phyloP scores from a whole-genome alignment of 495 filamentous ascomycete species.

The Aspergillus egyptiacus region DNA sequence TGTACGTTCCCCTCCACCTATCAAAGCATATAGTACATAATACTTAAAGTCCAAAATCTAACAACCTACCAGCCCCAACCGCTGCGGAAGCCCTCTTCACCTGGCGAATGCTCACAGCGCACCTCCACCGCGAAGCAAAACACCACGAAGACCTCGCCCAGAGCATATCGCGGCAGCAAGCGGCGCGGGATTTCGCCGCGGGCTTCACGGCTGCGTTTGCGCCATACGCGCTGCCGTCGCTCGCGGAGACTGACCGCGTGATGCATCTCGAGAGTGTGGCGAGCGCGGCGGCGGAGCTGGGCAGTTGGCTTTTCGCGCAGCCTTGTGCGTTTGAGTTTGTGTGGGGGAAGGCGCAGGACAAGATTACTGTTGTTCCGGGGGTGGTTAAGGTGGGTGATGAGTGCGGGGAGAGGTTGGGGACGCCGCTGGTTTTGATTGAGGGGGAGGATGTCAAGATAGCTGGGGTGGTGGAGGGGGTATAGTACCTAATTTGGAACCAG shows the following conservation, averaged over 20 bases:
- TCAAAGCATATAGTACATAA: background rate
- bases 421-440: conserved; percentile 14
- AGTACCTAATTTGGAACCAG: background rate
- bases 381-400: conserved; percentile 23
- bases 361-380: conserved; percentile 15
- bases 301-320: conserved; percentile 25
- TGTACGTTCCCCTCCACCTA: background rate
- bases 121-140: conserved; percentile 9
- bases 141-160: background rate
- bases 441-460: background rate
- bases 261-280: conserved; percentile 17
- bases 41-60: too few species aligned
- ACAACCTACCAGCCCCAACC: background rate
- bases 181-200: conserved; percentile 8
- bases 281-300: conserved; percentile 16
- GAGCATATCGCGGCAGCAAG: background rate
- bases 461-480: background rate
- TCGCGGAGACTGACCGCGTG: conserved; percentile 11
- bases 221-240: conserved; percentile 14
- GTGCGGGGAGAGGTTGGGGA: conserved; percentile 12
- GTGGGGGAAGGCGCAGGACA: conserved; percentile 8
- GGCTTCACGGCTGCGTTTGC: conserved; percentile 20
- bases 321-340: conserved; percentile 22
- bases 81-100: conserved; percentile 10
- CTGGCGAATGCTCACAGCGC: conserved; percentile 26